These are phyloP conservation scores for Pisolithus thermaeus DNA, from an alignment of 1,284 basidiomycete genomes.

Conservation along the genomic window DNA sequence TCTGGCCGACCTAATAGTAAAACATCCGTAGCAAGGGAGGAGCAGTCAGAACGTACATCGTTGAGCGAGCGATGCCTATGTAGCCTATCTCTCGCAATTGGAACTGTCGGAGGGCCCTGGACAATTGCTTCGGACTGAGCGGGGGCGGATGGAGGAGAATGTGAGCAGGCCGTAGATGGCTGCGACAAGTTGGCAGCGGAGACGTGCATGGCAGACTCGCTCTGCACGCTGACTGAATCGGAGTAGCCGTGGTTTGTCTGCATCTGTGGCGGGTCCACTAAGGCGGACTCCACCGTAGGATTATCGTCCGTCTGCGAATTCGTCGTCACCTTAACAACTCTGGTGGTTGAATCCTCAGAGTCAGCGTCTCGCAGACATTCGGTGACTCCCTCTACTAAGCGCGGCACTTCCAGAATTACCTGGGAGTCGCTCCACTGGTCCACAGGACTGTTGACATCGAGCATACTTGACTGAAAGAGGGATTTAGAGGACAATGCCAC, in stretches of 20 bases:
- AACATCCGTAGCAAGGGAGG: slow-evolving; percentile 12
- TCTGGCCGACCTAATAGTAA: slow-evolving; percentile 32
- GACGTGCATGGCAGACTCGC: slow-evolving; percentile 51
- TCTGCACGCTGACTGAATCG: slow-evolving; percentile 52
- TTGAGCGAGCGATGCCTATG: slow-evolving; percentile 38
- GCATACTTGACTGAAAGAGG: slow-evolving; percentile 14
- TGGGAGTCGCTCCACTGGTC: slow-evolving; percentile 37
- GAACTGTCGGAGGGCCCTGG: slow-evolving; percentile 7
- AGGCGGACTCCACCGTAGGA: not conserved
- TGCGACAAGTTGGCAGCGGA: slow-evolving; percentile 30
- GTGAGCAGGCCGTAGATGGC: slow-evolving; percentile 22
- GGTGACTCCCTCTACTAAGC: slow-evolving; percentile 21
- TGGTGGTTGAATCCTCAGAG: slow-evolving; percentile 15
- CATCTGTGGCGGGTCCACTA: not conserved
- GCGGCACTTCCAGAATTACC: slow-evolving; percentile 29
- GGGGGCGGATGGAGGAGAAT: slow-evolving; percentile 18
- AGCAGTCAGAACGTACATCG: slow-evolving; percentile 34
- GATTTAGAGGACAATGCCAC: slow-evolving; percentile 5
- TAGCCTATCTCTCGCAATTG: slow-evolving; percentile 23
- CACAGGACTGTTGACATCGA: slow-evolving; percentile 24
- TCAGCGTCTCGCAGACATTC: slow-evolving; percentile 18
- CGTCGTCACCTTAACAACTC: slow-evolving; percentile 18
- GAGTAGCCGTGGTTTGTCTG: slow-evolving; percentile 18
- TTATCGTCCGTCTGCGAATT: slow-evolving; percentile 1
- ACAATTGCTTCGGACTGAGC: slow-evolving; percentile 20